phyloP scores from a whole-genome alignment of 1,139 yeast genomes.

The Magnusiomyces suaveolens region DNA sequence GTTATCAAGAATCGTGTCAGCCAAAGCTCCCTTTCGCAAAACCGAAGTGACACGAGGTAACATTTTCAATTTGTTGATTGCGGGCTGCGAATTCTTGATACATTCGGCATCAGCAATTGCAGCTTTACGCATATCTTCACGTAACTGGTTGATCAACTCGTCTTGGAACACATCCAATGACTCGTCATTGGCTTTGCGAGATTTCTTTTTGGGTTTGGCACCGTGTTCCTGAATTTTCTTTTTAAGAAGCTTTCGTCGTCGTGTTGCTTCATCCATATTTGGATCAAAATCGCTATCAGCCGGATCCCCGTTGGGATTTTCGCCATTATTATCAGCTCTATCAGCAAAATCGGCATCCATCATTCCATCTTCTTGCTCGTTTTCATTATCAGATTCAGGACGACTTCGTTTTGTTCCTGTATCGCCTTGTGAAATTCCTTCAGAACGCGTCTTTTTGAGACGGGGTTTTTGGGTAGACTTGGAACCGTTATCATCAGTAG shows the following conservation, averaged over 20 bases:
- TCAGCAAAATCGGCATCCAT: conserved; percentile 21
- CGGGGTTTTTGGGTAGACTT: conserved; percentile 17
- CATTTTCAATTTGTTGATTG: conserved; percentile 75
- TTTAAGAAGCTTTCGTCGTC: conserved; percentile 69
- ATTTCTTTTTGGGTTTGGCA: conserved; percentile 39
- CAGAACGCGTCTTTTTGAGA: conserved; percentile 14
- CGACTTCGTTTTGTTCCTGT: conserved; percentile 10
- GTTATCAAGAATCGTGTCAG: conserved; percentile 89
- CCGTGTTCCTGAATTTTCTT: conserved; percentile 70
- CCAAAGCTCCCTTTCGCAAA: conserved; percentile 66
- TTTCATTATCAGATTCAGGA: conserved; percentile 17
- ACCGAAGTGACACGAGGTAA: conserved; percentile 70
- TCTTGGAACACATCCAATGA: conserved; percentile 93
- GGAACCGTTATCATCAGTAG: conserved; percentile 10
- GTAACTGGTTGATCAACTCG: conserved; percentile 69
- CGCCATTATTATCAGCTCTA: conserved; percentile 18
- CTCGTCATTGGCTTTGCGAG: conserved; percentile 66
- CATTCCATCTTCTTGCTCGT: conserved; percentile 28
- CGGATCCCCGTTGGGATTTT: not conserved
- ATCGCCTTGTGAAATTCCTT: conserved; percentile 15
- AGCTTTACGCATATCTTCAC: conserved; percentile 87
- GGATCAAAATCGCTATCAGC: conserved; percentile 26
- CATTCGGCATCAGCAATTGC: conserved; percentile 86
- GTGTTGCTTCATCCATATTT: conserved; percentile 35
- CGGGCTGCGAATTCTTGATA: conserved; percentile 56